A percentile compares a stretch with the other conserved stretches of the same genome.
Evolutionary conservation across 306 rosid genomes (phyloP).

Genomic region (Clitoria ternatea): DNA sequence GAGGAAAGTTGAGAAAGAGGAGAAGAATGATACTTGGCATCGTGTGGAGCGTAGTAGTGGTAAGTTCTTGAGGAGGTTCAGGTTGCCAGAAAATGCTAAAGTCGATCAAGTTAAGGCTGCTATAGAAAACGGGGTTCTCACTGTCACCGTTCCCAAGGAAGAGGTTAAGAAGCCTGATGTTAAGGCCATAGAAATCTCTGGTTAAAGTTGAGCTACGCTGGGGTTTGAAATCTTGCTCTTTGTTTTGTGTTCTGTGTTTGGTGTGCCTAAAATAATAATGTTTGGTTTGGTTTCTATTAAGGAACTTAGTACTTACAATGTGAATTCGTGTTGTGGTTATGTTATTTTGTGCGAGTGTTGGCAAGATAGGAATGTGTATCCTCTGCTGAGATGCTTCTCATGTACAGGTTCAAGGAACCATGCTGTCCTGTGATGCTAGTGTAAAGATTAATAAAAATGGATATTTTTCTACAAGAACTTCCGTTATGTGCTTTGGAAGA

Average conservation of each 20-base stretch:
- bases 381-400: too few species aligned
- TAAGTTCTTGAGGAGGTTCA: background rate
- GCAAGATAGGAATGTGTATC: too few species aligned
- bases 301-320: too few species aligned
- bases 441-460: too few species aligned
- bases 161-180: background rate
- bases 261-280: background rate
- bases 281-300: too few species aligned
- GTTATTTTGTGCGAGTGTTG: too few species aligned
- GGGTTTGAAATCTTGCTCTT: background rate
- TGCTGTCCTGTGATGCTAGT: too few species aligned
- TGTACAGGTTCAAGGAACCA: too few species aligned
- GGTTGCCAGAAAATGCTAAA: background rate
- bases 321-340: too few species aligned
- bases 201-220: background rate
- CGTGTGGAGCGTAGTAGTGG: background rate
- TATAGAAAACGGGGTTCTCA: background rate
- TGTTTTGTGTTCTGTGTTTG: background rate
- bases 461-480: too few species aligned
- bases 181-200: background rate
- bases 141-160: background rate
- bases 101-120: background rate
- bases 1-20: background rate
- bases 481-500: too few species aligned
- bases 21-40: background rate